phyloP scores from a whole-genome alignment of 169 alveolate genomes.

The Plasmodium fragile region DNA sequence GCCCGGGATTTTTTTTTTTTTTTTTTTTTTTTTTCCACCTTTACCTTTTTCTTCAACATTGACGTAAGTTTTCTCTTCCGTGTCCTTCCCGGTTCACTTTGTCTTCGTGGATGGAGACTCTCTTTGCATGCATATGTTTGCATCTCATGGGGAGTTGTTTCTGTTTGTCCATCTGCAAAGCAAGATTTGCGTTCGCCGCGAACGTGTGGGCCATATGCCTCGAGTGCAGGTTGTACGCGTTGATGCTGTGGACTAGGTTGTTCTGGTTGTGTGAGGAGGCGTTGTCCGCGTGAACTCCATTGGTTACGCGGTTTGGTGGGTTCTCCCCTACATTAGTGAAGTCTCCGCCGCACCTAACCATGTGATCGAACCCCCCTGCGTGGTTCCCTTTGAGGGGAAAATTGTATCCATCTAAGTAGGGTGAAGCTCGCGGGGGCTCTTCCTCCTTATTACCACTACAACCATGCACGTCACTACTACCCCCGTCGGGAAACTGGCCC shows the following conservation, averaged over 20 bases:
- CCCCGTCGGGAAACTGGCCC: background rate
- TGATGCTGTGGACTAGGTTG: constrained; percentile 17
- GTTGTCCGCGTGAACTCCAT: background rate
- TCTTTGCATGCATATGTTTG: background rate
- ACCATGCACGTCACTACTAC: background rate
- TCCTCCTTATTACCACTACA: background rate
- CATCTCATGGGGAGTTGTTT: background rate
- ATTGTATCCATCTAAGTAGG: background rate
- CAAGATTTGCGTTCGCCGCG: background rate
- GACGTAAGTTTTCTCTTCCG: background rate
- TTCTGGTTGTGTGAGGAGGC: constrained; percentile 9
- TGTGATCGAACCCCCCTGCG: background rate
- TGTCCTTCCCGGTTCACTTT: background rate
- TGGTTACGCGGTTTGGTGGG: background rate
- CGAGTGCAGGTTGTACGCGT: constrained; percentile 15
- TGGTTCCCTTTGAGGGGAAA: background rate
- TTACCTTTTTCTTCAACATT: background rate
- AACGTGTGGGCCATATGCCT: background rate
- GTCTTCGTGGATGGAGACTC: background rate
- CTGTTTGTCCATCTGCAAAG: background rate
- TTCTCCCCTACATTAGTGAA: background rate
- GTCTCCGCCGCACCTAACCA: background rate
- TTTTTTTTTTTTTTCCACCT: constrained; percentile 24
- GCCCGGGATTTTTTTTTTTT: constrained; percentile 59
- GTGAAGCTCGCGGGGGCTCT: background rate